Base-by-base conservation (phyloP, 1,284 basidiomycete genomes). In the Cryptococcus deneoformans region DNA sequence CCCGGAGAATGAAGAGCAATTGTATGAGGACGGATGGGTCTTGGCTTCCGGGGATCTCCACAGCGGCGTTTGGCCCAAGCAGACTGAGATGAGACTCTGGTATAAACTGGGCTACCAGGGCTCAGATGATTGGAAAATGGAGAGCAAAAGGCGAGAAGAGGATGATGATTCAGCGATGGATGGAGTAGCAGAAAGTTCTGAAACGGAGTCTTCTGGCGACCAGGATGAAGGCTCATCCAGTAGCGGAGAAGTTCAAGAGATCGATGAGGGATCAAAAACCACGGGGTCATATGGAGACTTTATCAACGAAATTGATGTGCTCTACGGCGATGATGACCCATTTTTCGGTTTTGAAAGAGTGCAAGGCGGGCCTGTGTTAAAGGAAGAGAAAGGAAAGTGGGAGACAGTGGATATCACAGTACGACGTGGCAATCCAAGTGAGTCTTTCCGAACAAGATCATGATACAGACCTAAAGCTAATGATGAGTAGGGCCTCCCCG, bases 261-360 rank as follows among this genome's bases (percentile, higher is more conserved):
- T 59, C 12, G 45, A 49, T 34, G 36, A 37, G 38, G 79, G 77
- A 5, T 61, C 79, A 16, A 85, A 88, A 11, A 29, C 49, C 37
- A 56, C 58, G n/a, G 43, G 36, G n/a, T 43, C 50, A 35, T 50
- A 57, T 44, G 64, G 66, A 11, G 70, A 73, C n/a, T 77, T 90
- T 16, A 85, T 96, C 64, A 95, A 91, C 0, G 92, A 96, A 73
- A 63, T 95, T n/a, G 91, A 94, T 70, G 81, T 94, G 1, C 76
- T 89, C 0, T 94, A 86, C 68, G 92, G 92, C 3, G 85, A 88
- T 50, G 85, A 87, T 54, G 80, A 82, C 6, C 85, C 90, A 0
- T 91, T 89, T 84, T 92, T 86, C 64, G 92, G 91, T 0, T 95
- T 92, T 69, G 82, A 89, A 65, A 86, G 83, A 64, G 68, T 92